phyloP scores from a whole-genome alignment of 2,329 filamentous ascomycete species.

The Aspergillus aculeatinus region DNA sequence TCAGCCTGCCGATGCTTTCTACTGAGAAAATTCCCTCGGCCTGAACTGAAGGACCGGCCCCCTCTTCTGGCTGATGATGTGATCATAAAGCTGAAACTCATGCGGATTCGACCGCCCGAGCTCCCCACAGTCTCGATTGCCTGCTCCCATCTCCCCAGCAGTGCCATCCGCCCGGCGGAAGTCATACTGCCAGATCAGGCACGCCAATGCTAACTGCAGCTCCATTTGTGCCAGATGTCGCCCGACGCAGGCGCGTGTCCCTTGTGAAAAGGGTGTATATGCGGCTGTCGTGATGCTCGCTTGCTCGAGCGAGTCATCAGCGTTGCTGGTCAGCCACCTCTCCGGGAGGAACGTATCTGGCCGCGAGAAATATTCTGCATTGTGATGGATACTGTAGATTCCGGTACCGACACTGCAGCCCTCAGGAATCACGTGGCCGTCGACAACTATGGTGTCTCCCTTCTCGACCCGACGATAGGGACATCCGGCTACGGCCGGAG shows the following conservation, averaged over 20 bases:
- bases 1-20: background rate
- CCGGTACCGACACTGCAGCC: constrained; percentile 13
- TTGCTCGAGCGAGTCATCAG: background rate
- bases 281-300: background rate
- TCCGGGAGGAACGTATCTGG: constrained; percentile 60
- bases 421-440: constrained; percentile 13
- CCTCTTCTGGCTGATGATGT: constrained; percentile 2
- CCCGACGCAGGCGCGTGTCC: background rate
- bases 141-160: background rate
- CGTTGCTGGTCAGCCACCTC: constrained; percentile 56
- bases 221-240: constrained; percentile 3
- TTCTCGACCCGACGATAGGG: constrained; percentile 6
- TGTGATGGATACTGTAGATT: constrained; percentile 18
- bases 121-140: background rate
- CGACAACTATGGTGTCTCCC: constrained; percentile 6
- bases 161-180: background rate
- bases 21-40: background rate
- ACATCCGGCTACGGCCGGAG: constrained; percentile 7
- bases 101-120: constrained; percentile 1
- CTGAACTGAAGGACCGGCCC: constrained; percentile 7
- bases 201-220: background rate
- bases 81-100: constrained; percentile 1
- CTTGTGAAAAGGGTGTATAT: constrained; percentile 1
- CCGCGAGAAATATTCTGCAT: constrained; percentile 52
- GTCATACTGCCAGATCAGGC: constrained; percentile 1